Conservation (phyloP, 257 asterid genomes). For the Anisodus tanguticus region DNA sequence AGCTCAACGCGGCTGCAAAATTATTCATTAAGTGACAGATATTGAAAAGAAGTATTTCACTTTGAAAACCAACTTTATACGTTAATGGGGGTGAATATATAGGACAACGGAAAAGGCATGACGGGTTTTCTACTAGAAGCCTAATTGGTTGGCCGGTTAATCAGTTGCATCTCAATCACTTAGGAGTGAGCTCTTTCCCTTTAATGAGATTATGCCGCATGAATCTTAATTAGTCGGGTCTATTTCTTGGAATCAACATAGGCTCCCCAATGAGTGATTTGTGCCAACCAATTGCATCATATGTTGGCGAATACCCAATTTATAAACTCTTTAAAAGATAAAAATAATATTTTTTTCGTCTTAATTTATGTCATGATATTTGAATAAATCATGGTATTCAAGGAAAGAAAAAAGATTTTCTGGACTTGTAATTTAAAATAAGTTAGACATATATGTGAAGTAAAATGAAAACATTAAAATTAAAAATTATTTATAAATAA, state of each 20-base stretch:
- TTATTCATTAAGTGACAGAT: not conserved
- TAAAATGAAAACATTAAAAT: too few relatives aligned
- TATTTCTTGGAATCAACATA: too few relatives aligned
- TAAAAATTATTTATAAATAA: too few relatives aligned
- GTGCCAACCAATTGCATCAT: too few relatives aligned
- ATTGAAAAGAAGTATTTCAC: not conserved
- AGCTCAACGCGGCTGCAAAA: not conserved
- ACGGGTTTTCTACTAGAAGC: not conserved
- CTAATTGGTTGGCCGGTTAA: not conserved
- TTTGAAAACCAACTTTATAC: not conserved
- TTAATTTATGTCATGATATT: too few relatives aligned
- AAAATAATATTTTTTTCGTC: too few relatives aligned
- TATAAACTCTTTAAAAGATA: not conserved
- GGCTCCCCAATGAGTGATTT: not conserved
- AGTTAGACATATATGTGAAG: too few relatives aligned
- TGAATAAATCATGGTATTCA: too few relatives aligned
- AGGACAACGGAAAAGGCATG: not conserved
- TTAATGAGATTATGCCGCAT: too few relatives aligned
- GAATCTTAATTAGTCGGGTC: too few relatives aligned
- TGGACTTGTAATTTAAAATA: not conserved
- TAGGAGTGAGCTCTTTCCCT: not conserved
- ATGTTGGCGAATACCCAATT: not conserved
- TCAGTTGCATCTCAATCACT: not conserved
- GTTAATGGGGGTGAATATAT: not conserved
- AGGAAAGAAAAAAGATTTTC: too few relatives aligned